A percentile compares a stretch with the other conserved stretches of the same genome.
Conservation (phyloP, 176 grass and related monocot genomes). For the Oryza rufipogon region DNA sequence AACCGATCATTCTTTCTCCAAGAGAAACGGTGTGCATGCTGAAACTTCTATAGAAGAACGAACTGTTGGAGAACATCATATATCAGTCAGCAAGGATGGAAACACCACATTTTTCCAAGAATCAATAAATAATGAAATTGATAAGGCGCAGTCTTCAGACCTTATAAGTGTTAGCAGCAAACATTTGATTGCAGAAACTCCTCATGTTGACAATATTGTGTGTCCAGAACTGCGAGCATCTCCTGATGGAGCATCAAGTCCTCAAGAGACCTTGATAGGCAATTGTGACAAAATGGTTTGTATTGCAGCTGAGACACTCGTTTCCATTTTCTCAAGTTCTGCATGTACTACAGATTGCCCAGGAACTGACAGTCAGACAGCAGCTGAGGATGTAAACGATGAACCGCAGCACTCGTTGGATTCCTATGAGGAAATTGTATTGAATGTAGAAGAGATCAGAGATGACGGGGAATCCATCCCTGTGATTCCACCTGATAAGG, state of each 20-base stretch:
- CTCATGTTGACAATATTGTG: constrained; percentile 30
- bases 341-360: background rate
- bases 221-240: constrained; percentile 1
- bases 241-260: constrained; percentile 2
- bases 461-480: constrained; percentile 60
- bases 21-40: constrained; percentile 14
- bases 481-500: constrained; percentile 43
- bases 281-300: constrained; percentile 33
- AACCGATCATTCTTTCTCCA: constrained; percentile 41
- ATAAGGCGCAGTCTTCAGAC: background rate
- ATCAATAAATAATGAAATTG: constrained; percentile 8
- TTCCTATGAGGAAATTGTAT: constrained; percentile 65
- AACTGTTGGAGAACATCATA: background rate
- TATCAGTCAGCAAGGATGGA: constrained; percentile 22
- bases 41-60: constrained; percentile 24
- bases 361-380: constrained; percentile 21
- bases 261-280: constrained; percentile 14
- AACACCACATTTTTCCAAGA: background rate
- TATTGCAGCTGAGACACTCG: constrained; percentile 68
- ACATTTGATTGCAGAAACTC: constrained; percentile 32
- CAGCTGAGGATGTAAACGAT: constrained; percentile 15
- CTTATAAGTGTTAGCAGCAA: constrained; percentile 22
- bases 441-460: constrained; percentile 63
- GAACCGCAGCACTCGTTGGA: constrained; percentile 51
- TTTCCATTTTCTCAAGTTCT: constrained; percentile 62